phyloP scores from a whole-genome alignment of 306 rosid genomes.

The Pyrus bretschneideri region DNA sequence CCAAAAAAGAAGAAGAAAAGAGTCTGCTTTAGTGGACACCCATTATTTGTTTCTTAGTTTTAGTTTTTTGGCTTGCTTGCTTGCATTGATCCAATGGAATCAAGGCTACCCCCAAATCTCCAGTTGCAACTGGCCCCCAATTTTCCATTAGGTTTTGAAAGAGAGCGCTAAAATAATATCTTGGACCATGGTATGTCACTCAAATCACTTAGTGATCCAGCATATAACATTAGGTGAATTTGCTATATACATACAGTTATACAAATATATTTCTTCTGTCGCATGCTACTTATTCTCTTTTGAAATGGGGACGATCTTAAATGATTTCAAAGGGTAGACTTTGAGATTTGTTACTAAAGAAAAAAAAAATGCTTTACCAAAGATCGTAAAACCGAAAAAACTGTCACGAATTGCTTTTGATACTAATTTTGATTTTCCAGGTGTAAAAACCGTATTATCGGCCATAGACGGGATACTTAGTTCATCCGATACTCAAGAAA shows the following conservation, averaged over 20 bases:
- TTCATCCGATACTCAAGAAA: conserved; percentile 47
- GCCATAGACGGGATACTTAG: conserved; percentile 59
- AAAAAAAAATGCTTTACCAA: neutral
- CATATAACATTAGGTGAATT: neutral
- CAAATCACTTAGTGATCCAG: neutral
- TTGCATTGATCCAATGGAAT: neutral
- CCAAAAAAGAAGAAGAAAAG: neutral
- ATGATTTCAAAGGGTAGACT: neutral
- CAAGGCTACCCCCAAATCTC: neutral
- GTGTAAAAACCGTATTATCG: conserved; percentile 48
- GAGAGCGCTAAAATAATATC: neutral
- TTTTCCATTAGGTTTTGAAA: neutral
- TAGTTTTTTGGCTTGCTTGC: neutral
- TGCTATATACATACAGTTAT: neutral
- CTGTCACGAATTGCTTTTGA: neutral
- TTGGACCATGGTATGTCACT: neutral
- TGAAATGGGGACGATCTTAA: neutral
- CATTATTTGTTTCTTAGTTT: neutral
- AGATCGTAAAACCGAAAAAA: neutral
- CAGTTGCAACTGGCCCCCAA: neutral
- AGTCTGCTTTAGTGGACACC: neutral
- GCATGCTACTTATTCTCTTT: neutral
- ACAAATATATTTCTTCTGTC: neutral
- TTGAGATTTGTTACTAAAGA: neutral
- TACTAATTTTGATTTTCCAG: conserved; percentile 35